Evolutionary conservation across 495 filamentous ascomycete species (phyloP).

Genomic region (Penicillium ucsense): DNA sequence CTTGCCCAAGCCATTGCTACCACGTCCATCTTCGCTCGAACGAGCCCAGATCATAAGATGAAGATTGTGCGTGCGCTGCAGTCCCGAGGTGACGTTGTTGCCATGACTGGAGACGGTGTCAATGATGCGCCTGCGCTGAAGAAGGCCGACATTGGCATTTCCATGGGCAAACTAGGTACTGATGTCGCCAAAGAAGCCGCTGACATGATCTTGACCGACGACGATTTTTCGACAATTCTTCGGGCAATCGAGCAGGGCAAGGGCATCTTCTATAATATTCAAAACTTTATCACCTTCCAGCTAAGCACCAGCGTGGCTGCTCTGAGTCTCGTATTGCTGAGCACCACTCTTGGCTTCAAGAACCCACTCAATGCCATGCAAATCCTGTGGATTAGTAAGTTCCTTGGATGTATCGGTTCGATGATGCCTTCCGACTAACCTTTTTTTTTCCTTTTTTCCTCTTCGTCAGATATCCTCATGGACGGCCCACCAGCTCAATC

Average conservation of each 20-base stretch:
- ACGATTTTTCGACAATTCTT: slow-evolving; percentile 95
- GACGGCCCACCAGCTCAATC: slow-evolving; percentile 96
- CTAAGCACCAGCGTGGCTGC: slow-evolving; percentile 95
- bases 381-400: slow-evolving; percentile 97
- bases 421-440: slow-evolving; percentile 14
- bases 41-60: slow-evolving; percentile 94
- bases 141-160: slow-evolving; percentile 95
- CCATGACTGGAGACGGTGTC: slow-evolving; percentile 97
- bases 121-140: slow-evolving; percentile 97
- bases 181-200: slow-evolving; percentile 98
- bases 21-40: slow-evolving; percentile 90
- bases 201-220: slow-evolving; percentile 98
- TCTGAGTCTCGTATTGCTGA: slow-evolving; percentile 79
- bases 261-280: slow-evolving; percentile 98
- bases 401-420: background rate
- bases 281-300: slow-evolving; percentile 98
- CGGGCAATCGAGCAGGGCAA: slow-evolving; percentile 97
- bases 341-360: slow-evolving; percentile 83
- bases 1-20: slow-evolving; percentile 73
- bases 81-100: slow-evolving; percentile 88
- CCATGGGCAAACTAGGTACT: slow-evolving; percentile 91
- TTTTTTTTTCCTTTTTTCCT: slow-evolving; percentile 18
- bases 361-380: slow-evolving; percentile 98
- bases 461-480: slow-evolving; percentile 85
- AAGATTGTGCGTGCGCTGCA: slow-evolving; percentile 92